phyloP scores from a whole-genome alignment of 2,329 filamentous ascomycete species.

The Beauveria rudraprayagi region DNA sequence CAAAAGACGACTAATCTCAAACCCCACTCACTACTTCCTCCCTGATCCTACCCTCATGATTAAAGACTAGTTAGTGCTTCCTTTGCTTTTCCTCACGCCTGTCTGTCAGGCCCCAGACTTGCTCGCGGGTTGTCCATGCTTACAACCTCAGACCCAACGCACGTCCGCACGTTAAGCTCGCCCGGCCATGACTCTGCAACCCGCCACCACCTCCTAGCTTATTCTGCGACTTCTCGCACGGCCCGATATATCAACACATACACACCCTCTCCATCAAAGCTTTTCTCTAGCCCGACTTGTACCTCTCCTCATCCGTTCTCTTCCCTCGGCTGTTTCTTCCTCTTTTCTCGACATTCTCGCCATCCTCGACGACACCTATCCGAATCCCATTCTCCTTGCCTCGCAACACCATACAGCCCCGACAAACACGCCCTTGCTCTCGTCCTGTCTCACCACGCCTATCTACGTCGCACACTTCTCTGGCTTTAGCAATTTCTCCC shows the following conservation, averaged over 20 bases:
- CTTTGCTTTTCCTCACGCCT: not conserved
- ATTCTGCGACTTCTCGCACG: not conserved
- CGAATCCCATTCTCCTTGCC: not conserved
- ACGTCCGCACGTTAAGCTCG: not conserved
- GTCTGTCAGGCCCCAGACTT: not conserved
- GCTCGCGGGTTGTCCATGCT: not conserved
- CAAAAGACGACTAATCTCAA: not conserved
- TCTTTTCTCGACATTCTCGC: not conserved
- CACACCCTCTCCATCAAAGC: not conserved
- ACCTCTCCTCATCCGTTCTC: not conserved
- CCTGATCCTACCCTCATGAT: not conserved
- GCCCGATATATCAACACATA: not conserved
- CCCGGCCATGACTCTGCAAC: not conserved
- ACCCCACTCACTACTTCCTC: not conserved
- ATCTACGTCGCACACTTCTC: not conserved
- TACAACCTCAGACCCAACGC: not conserved
- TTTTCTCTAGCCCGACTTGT: not conserved
- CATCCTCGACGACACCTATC: not conserved
- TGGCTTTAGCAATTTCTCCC: not conserved
- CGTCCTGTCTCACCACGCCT: conserved; percentile 1
- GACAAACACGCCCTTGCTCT: not conserved
- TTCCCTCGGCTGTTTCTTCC: not conserved
- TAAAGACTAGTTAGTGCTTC: not conserved
- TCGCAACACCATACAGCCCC: not conserved
- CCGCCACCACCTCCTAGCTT: not conserved